Percentiles rank a stretch among this genome's conserved stretches.
Conservation (phyloP, 208 protist species). For the Leishmania tarentolae region DNA sequence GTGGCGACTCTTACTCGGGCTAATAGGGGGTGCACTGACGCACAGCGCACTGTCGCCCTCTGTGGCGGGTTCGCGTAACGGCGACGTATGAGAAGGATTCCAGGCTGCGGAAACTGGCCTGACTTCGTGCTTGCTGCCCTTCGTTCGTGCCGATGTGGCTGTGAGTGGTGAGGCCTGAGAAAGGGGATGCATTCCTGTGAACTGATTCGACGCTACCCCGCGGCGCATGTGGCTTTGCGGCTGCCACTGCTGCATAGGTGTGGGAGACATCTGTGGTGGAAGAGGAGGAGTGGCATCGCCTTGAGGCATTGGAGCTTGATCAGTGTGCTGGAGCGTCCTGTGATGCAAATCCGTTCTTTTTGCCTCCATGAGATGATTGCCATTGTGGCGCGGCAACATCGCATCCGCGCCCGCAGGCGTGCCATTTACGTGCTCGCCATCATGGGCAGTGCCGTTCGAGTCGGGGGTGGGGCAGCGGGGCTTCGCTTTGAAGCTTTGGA, state of each 20-base stretch:
- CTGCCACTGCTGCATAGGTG: background rate
- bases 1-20: background rate
- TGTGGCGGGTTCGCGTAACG: background rate
- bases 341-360: background rate
- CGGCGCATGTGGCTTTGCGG: background rate
- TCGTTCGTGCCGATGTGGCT: background rate
- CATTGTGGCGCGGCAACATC: background rate
- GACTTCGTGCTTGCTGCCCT: background rate
- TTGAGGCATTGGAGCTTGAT: background rate
- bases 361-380: background rate
- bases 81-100: background rate
- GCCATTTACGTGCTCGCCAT: background rate
- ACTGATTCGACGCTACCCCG: background rate
- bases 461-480: constrained; percentile 11
- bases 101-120: background rate
- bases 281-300: background rate
- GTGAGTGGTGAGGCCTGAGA: background rate
- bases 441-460: background rate
- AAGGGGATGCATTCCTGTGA: background rate
- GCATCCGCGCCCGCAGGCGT: background rate
- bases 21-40: background rate
- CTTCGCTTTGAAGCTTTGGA: constrained; percentile 36
- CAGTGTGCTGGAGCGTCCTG: background rate
- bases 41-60: too few species aligned
- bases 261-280: background rate